Evolutionary conservation across 1,284 basidiomycete genomes (phyloP).

Genomic region (Cryptococcus depauperatus): DNA sequence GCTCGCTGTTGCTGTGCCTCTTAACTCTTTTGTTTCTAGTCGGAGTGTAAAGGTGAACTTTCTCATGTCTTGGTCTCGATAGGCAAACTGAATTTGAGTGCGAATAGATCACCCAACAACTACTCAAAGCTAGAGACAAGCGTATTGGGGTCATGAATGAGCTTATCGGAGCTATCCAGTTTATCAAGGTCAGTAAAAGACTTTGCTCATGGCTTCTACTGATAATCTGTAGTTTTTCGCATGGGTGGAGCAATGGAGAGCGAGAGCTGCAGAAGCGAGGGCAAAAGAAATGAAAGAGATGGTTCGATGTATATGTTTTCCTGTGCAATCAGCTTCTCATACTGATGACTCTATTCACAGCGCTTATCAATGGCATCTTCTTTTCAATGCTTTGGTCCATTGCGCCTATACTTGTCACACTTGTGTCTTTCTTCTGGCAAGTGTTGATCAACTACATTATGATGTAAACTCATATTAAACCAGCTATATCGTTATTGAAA

Average conservation of each 20-base stretch:
- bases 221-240: slow-evolving; percentile 38
- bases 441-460: neutral
- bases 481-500: slow-evolving; percentile 43
- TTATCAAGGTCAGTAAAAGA: slow-evolving; percentile 22
- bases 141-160: slow-evolving; percentile 81
- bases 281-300: slow-evolving; percentile 36
- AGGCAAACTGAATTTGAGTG: slow-evolving; percentile 4
- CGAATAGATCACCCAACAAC: slow-evolving; percentile 58
- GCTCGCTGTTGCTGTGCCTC: slow-evolving; percentile 62
- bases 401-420: slow-evolving; percentile 41
- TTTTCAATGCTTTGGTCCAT: slow-evolving; percentile 36
- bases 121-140: slow-evolving; percentile 67
- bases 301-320: slow-evolving; percentile 24
- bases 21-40: slow-evolving; percentile 40
- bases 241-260: slow-evolving; percentile 44
- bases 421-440: slow-evolving; percentile 42
- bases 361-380: slow-evolving; percentile 28
- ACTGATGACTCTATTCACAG: slow-evolving; percentile 16
- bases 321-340: slow-evolving; percentile 1
- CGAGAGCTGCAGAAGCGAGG: slow-evolving; percentile 37
- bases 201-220: slow-evolving; percentile 23
- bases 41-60: slow-evolving; percentile 57
- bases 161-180: slow-evolving; percentile 57
- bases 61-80: neutral
- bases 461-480: neutral